Evolutionary conservation across 257 asterid species (phyloP), one percentile per base, ranked within the genome.

Genomic region (Paulownia fortunei): DNA sequence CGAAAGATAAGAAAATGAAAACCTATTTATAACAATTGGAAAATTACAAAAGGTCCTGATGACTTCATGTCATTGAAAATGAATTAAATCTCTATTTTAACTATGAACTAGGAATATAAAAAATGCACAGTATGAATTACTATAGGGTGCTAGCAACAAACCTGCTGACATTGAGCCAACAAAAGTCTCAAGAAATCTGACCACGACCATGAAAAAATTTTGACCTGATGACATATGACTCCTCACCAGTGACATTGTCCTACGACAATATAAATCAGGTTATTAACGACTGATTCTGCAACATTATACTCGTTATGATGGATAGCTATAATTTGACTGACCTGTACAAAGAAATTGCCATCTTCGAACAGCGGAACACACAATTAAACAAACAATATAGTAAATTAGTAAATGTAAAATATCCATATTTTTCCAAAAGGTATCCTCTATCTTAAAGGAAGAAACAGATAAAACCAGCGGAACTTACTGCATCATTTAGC

Each of bases 291-390:
- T 63, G 15, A 76, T 64, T 59, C 73, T 64, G 65, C 78, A 80
- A 85, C 27, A 69, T 41, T 69, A 80, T 68, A 68, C 69, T 60
- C 52, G 78, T 19, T 72, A 72, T 75, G 67, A 63, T 65, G 76
- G 69, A 79, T 32, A 67, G 37, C 62, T 66, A 61, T 27, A 58
- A 68, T 74, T 72, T 68, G 80, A 82, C 96, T 84, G 74, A 96
- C 99, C 98, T 88, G 91, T 96, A 96, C 89, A 93, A 81, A 63
- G 99, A 96, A 78, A 96, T 96, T 67, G 99, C 99, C 97, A 96
- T 96, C 99, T 96, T 90, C 92, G 85, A 79, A 86, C 67, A 56
- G 86, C 69, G 72, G 73, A 79, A 73, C 82, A 82, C 85, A 77
- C 52, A 79, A 54, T 73, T 64, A 72, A 60, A 69, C 26, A 63